Evolutionary conservation across 2,329 filamentous ascomycete species (phyloP).

Genomic region (Akanthomyces muscarius): DNA sequence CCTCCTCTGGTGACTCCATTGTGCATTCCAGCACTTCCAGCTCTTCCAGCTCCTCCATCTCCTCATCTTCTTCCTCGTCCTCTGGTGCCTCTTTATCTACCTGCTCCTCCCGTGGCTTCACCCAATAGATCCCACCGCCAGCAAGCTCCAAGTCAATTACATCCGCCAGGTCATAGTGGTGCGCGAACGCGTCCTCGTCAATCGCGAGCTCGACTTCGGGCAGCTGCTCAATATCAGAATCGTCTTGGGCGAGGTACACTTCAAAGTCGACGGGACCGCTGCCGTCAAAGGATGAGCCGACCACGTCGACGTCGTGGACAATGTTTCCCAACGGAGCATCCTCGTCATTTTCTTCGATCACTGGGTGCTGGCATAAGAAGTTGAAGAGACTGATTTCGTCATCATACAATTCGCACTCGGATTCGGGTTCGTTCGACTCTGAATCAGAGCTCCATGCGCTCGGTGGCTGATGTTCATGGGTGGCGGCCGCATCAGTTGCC

Average conservation of each 20-base stretch:
- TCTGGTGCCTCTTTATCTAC: background rate
- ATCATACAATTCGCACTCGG: background rate
- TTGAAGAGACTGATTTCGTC: constrained; percentile 20
- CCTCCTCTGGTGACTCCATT: background rate
- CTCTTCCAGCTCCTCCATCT: background rate
- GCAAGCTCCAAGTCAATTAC: constrained; percentile 29
- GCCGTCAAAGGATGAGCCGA: constrained; percentile 12
- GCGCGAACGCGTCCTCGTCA: constrained; percentile 27
- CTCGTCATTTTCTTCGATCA: constrained; percentile 20
- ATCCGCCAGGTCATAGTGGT: constrained; percentile 22
- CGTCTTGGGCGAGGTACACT: constrained; percentile 27
- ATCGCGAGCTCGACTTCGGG: constrained; percentile 30
- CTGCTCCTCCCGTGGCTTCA: background rate
- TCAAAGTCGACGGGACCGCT: constrained; percentile 27
- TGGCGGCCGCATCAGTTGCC: background rate
- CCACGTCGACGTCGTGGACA: constrained; percentile 27
- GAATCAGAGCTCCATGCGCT: constrained; percentile 7
- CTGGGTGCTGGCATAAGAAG: constrained; percentile 16
- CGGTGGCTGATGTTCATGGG: background rate
- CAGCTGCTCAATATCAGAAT: constrained; percentile 25
- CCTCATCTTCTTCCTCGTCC: background rate
- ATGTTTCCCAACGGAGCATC: constrained; percentile 23
- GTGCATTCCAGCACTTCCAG: background rate
- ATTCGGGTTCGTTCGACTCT: background rate
- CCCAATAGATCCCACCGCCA: constrained; percentile 22